Percentiles rank a stretch among this genome's conserved stretches.
Conservation (phyloP, 345 rosid species). For the Syzygium oleosum region DNA sequence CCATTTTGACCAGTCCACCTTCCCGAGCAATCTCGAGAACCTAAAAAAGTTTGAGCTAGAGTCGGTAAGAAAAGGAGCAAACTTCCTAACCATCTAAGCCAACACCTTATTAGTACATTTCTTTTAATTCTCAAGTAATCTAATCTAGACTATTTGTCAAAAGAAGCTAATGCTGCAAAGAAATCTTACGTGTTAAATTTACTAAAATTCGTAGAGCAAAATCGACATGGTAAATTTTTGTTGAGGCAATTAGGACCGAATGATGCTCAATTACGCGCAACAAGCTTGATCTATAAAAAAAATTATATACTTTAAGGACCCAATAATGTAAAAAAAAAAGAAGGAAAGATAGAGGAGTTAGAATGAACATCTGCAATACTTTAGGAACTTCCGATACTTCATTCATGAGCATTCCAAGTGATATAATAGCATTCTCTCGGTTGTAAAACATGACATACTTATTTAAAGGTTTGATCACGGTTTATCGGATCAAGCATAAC, state of each 20-base stretch:
- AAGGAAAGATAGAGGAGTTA: background rate
- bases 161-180: background rate
- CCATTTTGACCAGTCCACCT: background rate
- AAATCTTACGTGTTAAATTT: background rate
- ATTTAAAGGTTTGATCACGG: too few relatives aligned
- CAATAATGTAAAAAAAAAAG: too few relatives aligned
- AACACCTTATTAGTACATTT: background rate
- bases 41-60: background rate
- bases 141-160: background rate
- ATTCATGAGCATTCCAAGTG: background rate
- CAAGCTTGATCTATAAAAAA: background rate
- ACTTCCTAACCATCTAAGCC: background rate
- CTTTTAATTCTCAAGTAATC: background rate
- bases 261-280: background rate
- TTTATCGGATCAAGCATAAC: rapidly evolving
- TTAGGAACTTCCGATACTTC: background rate
- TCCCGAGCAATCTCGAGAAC: background rate
- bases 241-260: background rate
- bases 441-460: background rate
- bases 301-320: background rate
- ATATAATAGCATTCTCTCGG: rapidly evolving
- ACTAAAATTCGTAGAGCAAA: background rate
- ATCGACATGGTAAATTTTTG: background rate
- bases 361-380: background rate
- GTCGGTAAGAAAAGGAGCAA: background rate